These are phyloP conservation scores for Euphorbia peplus DNA, from an alignment of 345 rosid species.

Conservation along the genomic window DNA sequence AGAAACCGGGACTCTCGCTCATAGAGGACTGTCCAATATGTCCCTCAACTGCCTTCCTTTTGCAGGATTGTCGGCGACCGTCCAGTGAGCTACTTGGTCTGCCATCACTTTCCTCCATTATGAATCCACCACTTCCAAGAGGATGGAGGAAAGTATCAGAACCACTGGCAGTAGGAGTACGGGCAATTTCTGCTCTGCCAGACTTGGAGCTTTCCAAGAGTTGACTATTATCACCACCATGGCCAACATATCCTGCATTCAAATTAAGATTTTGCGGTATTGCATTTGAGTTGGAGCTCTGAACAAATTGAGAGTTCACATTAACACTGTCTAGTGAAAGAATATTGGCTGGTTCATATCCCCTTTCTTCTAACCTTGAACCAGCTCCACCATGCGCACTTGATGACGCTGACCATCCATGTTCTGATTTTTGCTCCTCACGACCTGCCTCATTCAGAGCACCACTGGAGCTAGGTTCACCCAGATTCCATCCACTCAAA, in stretches of 20 bases:
- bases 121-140: conserved; percentile 43
- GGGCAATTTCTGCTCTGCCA: conserved; percentile 34
- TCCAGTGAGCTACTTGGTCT: conserved; percentile 49
- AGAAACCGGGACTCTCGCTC: conserved; percentile 49
- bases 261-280: conserved; percentile 51
- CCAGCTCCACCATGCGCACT: conserved; percentile 30
- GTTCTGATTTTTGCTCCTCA: conserved; percentile 41
- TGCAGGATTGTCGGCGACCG: conserved; percentile 57
- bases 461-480: conserved; percentile 56
- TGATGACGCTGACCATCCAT: conserved; percentile 40
- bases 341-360: conserved; percentile 29
- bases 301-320: conserved; percentile 39
- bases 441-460: conserved; percentile 36
- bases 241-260: conserved; percentile 50
- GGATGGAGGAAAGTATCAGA: conserved; percentile 34
- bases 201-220: conserved; percentile 44
- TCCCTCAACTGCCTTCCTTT: conserved; percentile 75
- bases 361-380: conserved; percentile 45
- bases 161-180: conserved; percentile 27
- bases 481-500: conserved; percentile 44
- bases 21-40: conserved; percentile 59
- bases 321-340: conserved; percentile 34
- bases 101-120: conserved; percentile 34
- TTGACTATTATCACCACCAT: conserved; percentile 40
- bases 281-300: conserved; percentile 37